These are phyloP conservation scores for Plenodomus biglobosus DNA, from an alignment of 2,329 filamentous ascomycete species.

Conservation along the genomic window DNA sequence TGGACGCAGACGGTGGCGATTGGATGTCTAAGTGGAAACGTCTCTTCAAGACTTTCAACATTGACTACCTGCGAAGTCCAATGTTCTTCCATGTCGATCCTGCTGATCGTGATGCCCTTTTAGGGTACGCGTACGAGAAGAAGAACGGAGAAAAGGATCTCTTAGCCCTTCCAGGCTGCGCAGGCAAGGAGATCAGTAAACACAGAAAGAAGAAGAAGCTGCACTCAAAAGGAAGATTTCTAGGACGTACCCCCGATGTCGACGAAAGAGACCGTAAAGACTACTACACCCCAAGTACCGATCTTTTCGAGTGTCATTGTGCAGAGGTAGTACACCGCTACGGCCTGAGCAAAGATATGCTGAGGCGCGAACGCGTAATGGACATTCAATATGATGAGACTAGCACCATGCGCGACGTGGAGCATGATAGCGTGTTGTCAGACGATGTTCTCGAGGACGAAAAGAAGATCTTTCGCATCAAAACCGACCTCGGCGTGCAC, in stretches of 20 bases:
- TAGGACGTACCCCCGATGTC: constrained; percentile 39
- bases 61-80: constrained; percentile 71
- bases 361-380: constrained; percentile 62
- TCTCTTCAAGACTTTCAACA: constrained; percentile 68
- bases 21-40: constrained; percentile 75
- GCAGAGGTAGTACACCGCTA: constrained; percentile 45
- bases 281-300: constrained; percentile 48
- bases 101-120: constrained; percentile 69
- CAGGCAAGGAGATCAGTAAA: constrained; percentile 79
- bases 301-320: constrained; percentile 49
- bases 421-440: constrained; percentile 22
- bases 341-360: constrained; percentile 54
- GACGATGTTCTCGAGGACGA: constrained; percentile 31
- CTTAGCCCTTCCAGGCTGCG: constrained; percentile 70
- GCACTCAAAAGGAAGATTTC: constrained; percentile 49
- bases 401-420: constrained; percentile 30
- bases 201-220: constrained; percentile 69
- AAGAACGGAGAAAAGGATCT: constrained; percentile 62
- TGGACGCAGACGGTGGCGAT: constrained; percentile 63
- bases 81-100: constrained; percentile 86
- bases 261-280: constrained; percentile 53
- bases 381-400: constrained; percentile 62
- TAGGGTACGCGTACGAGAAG: constrained; percentile 67
- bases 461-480: constrained; percentile 65
- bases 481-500: constrained; percentile 56